Evolutionary conservation across 2,329 filamentous ascomycete species (phyloP).

Genomic region (Paecilomyces niveus): DNA sequence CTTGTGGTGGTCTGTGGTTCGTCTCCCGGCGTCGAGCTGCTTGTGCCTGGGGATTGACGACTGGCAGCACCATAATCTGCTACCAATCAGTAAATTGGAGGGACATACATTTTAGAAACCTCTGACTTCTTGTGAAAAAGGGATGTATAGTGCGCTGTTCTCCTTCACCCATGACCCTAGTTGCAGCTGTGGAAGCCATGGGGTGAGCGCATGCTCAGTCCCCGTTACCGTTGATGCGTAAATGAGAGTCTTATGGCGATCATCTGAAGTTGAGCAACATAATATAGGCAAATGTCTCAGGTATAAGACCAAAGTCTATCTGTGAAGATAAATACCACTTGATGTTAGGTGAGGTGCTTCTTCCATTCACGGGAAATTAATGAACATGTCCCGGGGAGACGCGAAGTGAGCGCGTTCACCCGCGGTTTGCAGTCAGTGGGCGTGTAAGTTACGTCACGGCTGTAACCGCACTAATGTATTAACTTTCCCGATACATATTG

Average conservation of each 20-base stretch:
- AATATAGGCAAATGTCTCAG: background rate
- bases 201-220: constrained; percentile 18
- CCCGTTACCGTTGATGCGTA: constrained; percentile 1
- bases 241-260: background rate
- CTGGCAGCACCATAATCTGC: constrained; percentile 12
- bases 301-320: background rate
- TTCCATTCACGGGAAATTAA: constrained; percentile 2
- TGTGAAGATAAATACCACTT: background rate
- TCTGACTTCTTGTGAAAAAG: constrained; percentile 34
- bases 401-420: constrained; percentile 14
- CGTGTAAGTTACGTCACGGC: constrained; percentile 2
- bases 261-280: background rate
- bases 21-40: background rate
- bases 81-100: constrained; percentile 5
- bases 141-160: constrained; percentile 34
- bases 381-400: constrained; percentile 6
- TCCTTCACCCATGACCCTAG: constrained; percentile 32
- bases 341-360: background rate
- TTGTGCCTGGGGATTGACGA: background rate
- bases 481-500: constrained; percentile 4
- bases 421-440: constrained; percentile 1
- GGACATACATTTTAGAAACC: background rate
- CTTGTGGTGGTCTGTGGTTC: background rate
- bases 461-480: constrained; percentile 5
- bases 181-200: constrained; percentile 20